Percentiles rank a stretch among this genome's conserved stretches.
Evolutionary conservation across 148 eudicot genomes (phyloP).

Genomic region (Fagopyrum esculentum): DNA sequence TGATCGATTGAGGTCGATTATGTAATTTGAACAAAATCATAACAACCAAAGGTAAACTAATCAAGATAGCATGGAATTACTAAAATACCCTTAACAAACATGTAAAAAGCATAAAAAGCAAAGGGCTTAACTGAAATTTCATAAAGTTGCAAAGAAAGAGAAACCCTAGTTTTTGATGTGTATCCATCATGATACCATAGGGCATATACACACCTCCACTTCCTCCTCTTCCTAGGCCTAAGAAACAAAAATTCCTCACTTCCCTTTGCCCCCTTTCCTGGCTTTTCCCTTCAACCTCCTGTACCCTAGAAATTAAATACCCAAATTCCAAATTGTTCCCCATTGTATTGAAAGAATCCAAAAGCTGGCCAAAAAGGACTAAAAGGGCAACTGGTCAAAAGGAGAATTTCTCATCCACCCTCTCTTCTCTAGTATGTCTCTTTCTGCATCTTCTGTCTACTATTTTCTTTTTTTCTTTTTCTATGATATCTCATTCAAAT

Average conservation of each 20-base stretch:
- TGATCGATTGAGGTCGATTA: no score
- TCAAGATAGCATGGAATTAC: background rate
- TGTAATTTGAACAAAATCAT: no score
- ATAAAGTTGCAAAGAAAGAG: background rate
- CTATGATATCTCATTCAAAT: background rate
- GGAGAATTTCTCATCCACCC: background rate
- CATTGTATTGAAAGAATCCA: background rate
- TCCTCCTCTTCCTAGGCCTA: background rate
- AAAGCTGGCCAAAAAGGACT: constrained; percentile 1
- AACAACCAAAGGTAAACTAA: no score
- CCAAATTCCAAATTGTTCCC: background rate
- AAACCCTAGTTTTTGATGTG: background rate
- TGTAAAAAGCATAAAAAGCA: background rate
- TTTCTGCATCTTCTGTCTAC: background rate
- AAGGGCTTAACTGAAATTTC: background rate
- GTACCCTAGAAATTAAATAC: background rate
- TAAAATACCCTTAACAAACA: background rate
- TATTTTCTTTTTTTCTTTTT: background rate
- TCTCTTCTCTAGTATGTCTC: constrained; percentile 4
- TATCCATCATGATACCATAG: no score
- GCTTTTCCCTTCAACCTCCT: background rate
- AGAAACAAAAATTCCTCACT: background rate
- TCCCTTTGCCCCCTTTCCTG: background rate
- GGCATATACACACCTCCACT: no score
- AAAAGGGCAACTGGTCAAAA: background rate